These are phyloP conservation scores for Raphanus raphanistrum DNA, from an alignment of 345 rosid genomes.

Conservation along the genomic window DNA sequence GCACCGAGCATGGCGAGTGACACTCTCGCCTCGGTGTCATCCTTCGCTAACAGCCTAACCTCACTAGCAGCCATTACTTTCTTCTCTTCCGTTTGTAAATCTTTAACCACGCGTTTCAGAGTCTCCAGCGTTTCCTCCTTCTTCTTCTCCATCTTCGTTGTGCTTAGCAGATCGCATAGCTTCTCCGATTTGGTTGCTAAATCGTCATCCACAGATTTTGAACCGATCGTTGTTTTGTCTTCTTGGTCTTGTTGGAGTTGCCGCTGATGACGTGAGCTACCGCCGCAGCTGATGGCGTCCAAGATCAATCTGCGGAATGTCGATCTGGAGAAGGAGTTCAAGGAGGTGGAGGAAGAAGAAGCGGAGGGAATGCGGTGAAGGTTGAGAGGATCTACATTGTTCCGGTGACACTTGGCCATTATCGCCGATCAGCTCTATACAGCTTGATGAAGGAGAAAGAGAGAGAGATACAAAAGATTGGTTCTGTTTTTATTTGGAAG, in stretches of 20 bases:
- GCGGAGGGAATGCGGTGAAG: slow-evolving; percentile 51
- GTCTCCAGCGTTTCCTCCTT: slow-evolving; percentile 65
- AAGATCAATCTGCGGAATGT: slow-evolving; percentile 67
- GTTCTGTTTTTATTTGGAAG: slow-evolving; percentile 27
- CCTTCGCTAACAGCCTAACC: slow-evolving; percentile 70
- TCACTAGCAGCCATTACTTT: slow-evolving; percentile 51
- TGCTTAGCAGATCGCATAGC: slow-evolving; percentile 69
- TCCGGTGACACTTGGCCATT: slow-evolving; percentile 78
- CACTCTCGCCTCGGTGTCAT: slow-evolving; percentile 62
- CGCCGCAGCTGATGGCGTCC: slow-evolving; percentile 78
- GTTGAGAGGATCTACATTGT: slow-evolving; percentile 57
- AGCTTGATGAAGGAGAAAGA: slow-evolving; percentile 6
- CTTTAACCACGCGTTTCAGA: slow-evolving; percentile 59
- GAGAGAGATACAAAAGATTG: not conserved
- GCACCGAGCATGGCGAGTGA: slow-evolving; percentile 85
- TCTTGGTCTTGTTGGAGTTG: slow-evolving; percentile 39
- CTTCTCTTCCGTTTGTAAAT: slow-evolving; percentile 46
- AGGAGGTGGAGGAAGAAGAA: slow-evolving; percentile 33
- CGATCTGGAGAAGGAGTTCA: slow-evolving; percentile 55
- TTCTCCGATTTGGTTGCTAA: slow-evolving; percentile 51
- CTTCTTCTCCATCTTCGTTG: slow-evolving; percentile 69
- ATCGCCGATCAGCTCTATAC: slow-evolving; percentile 29
- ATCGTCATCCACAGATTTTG: slow-evolving; percentile 13
- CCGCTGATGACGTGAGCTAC: slow-evolving; percentile 52
- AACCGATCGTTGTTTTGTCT: slow-evolving; percentile 9